Evolutionary conservation across 2,329 filamentous ascomycete genomes (phyloP).

Genomic region (Stemphylium vesicarium): DNA sequence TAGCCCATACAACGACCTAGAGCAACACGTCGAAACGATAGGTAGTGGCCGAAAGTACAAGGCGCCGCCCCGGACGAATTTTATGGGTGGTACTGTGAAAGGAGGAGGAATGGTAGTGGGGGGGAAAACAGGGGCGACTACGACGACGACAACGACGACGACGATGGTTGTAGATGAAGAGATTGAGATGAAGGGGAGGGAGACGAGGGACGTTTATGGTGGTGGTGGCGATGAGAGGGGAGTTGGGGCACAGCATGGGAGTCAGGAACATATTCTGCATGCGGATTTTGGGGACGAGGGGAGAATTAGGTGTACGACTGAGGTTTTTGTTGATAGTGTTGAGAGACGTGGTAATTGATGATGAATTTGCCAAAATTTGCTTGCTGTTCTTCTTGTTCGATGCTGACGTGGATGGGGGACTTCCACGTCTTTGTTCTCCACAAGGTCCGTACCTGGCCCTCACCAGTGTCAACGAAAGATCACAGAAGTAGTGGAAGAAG

Average conservation of each 20-base stretch:
- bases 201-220: neutral
- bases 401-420: too few relatives aligned
- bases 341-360: neutral
- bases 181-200: neutral
- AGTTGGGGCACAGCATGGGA: too few relatives aligned
- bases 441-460: too few relatives aligned
- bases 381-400: too few relatives aligned
- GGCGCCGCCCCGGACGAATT: neutral
- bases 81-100: neutral
- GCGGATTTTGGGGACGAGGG: neutral
- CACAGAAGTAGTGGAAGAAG: neutral
- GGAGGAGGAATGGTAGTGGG: neutral
- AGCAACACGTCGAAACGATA: neutral
- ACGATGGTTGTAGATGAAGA: neutral
- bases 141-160: neutral
- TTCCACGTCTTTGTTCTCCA: too few relatives aligned
- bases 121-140: neutral
- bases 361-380: too few relatives aligned
- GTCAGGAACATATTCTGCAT: neutral
- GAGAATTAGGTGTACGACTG: neutral
- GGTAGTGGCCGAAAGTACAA: neutral
- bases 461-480: too few relatives aligned
- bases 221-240: too few relatives aligned
- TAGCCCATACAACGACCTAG: neutral
- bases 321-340: neutral